Conservation (phyloP, 139 green algal genomes). For the Pseudopediastrum boryanum region DNA sequence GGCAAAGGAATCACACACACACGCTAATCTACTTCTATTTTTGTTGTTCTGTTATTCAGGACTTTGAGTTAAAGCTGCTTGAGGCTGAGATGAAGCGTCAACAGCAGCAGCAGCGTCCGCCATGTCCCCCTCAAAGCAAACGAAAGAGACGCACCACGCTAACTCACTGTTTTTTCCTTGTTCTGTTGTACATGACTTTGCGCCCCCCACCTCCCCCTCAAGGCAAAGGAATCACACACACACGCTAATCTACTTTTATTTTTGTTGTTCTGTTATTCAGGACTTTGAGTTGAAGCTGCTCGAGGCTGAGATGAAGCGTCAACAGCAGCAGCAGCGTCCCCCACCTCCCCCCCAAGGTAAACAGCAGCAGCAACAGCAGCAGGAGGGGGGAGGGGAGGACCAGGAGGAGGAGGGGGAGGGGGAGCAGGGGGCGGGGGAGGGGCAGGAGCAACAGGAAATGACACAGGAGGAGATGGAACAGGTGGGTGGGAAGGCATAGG, state of each 20-base stretch:
- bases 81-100: constrained; percentile 16
- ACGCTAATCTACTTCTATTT: too few relatives aligned
- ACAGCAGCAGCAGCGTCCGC: constrained; percentile 5
- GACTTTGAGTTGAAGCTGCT: constrained; percentile 48
- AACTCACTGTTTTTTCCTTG: too few relatives aligned
- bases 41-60: too few relatives aligned
- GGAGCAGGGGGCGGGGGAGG: constrained; percentile 33
- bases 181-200: too few relatives aligned
- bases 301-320: constrained; percentile 37
- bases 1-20: too few relatives aligned
- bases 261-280: too few relatives aligned
- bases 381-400: constrained; percentile 14
- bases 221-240: too few relatives aligned
- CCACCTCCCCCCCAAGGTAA: constrained; percentile 13
- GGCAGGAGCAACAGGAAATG: constrained; percentile 48
- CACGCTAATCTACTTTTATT: too few relatives aligned
- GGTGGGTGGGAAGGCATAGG: too few relatives aligned
- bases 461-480: constrained; percentile 47
- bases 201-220: too few relatives aligned
- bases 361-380: constrained; percentile 32
- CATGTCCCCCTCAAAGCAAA: constrained; percentile 4
- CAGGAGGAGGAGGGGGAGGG: constrained; percentile 14
- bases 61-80: constrained; percentile 37
- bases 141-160: too few relatives aligned
- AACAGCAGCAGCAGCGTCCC: constrained; percentile 26